Percentiles rank a stretch among this genome's conserved stretches.
These are phyloP conservation scores for Boletus eberwhitei DNA, from an alignment of 768 basidiomycete species.

Conservation along the genomic window DNA sequence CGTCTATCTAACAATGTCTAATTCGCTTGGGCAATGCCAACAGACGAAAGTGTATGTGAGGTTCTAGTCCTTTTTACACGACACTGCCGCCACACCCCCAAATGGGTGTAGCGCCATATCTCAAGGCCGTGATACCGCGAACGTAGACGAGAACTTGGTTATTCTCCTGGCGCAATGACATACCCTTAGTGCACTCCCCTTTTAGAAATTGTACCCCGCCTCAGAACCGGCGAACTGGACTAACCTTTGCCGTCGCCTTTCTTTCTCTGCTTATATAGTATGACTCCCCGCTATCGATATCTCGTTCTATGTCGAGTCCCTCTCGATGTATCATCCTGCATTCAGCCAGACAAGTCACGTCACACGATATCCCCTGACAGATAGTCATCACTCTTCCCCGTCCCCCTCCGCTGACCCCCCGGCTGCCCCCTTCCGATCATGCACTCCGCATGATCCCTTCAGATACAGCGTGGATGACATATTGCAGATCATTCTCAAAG, in stretches of 20 bases:
- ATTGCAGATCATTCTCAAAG: conserved; percentile 62
- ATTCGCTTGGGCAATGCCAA: not conserved
- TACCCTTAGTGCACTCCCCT: conserved; percentile 6
- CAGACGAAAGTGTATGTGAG: not conserved
- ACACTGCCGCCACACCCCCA: conserved; percentile 19
- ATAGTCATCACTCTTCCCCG: not conserved
- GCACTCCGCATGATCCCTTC: conserved; percentile 10
- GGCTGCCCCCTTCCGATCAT: not conserved
- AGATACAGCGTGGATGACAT: conserved; percentile 43
- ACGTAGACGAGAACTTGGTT: not conserved
- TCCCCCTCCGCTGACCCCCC: conserved; percentile 4
- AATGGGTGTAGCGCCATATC: conserved; percentile 2
- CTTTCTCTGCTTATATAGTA: conserved; percentile 27
- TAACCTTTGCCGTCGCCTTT: conserved; percentile 18
- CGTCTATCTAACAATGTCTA: not conserved
- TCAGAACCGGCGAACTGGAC: conserved; percentile 20
- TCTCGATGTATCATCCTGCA: conserved; percentile 17
- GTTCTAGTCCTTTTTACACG: not conserved
- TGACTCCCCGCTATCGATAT: conserved; percentile 5
- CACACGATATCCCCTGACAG: not conserved
- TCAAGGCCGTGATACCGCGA: conserved; percentile 1
- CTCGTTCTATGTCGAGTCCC: conserved; percentile 1
- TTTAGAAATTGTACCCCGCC: conserved; percentile 11
- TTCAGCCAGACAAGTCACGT: conserved; percentile 1
- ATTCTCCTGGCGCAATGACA: conserved; percentile 5